These are phyloP conservation scores for Naganishia sp. DNA, from an alignment of 1,284 basidiomycete species.

Conservation along the genomic window DNA sequence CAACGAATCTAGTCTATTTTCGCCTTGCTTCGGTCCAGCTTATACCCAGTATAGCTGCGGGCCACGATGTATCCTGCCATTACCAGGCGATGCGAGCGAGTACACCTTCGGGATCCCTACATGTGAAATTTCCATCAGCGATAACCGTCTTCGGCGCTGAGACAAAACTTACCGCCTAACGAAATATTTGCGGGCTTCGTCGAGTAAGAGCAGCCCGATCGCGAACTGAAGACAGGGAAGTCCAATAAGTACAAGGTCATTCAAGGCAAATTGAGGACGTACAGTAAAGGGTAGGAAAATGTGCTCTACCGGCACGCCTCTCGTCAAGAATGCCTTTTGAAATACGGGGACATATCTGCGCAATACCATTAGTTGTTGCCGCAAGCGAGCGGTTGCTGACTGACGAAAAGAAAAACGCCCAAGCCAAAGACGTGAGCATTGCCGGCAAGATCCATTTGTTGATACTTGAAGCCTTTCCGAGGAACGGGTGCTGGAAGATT, in stretches of 20 bases:
- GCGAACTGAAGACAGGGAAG: slow-evolving; percentile 38
- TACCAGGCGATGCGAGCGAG: slow-evolving; percentile 27
- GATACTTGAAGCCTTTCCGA: slow-evolving; percentile 41
- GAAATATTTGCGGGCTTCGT: slow-evolving; percentile 55
- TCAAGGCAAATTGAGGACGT: slow-evolving; percentile 33
- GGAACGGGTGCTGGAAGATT: slow-evolving; percentile 58
- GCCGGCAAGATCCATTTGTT: slow-evolving; percentile 59
- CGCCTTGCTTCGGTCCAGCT: too few species aligned
- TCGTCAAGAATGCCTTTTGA: slow-evolving; percentile 62
- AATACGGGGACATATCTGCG: slow-evolving; percentile 60
- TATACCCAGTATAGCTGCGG: too few species aligned
- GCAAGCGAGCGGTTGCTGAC: not conserved
- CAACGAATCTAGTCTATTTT: too few species aligned
- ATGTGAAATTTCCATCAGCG: not conserved
- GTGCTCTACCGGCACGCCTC: slow-evolving; percentile 59
- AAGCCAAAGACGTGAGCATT: slow-evolving; percentile 56
- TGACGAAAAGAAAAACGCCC: slow-evolving; percentile 59
- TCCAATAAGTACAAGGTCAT: slow-evolving; percentile 47
- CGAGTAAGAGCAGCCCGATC: slow-evolving; percentile 46
- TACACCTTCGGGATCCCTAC: slow-evolving; percentile 23
- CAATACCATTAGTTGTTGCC: not conserved
- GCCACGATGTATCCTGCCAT: not conserved
- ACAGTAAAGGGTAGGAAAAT: slow-evolving; percentile 58
- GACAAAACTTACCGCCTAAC: slow-evolving; percentile 44
- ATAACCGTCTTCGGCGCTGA: not conserved